A percentile compares a stretch with the other conserved stretches of the same genome.
Conservation (phyloP, 331 rosid species). For the Saraca asoca region DNA sequence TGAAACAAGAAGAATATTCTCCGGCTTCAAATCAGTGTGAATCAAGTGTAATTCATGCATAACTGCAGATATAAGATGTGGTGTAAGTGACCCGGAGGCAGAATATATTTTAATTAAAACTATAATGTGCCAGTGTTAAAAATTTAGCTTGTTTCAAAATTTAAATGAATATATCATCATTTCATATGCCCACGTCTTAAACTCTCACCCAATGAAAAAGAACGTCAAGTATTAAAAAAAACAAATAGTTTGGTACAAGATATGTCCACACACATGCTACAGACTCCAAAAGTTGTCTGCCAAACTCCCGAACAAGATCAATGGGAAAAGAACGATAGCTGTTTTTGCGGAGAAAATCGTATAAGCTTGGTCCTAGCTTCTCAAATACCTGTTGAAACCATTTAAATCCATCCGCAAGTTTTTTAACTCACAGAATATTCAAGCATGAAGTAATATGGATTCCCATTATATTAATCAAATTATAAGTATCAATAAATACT, state of each 20-base stretch:
- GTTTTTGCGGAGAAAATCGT: slow-evolving; percentile 39
- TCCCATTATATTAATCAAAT: slow-evolving; percentile 1
- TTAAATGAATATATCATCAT: too few species aligned
- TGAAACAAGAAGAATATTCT: slow-evolving; percentile 58
- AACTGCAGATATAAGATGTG: slow-evolving; percentile 41
- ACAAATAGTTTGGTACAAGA: slow-evolving; percentile 25
- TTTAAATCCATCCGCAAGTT: slow-evolving; percentile 20
- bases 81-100: too few species aligned
- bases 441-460: slow-evolving; percentile 25
- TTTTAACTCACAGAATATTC: slow-evolving; percentile 30
- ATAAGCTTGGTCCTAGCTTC: slow-evolving; percentile 44
- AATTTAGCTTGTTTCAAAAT: too few species aligned
- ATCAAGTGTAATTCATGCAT: slow-evolving; percentile 60
- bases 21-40: slow-evolving; percentile 65
- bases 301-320: slow-evolving; percentile 45
- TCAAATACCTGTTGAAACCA: slow-evolving; percentile 42
- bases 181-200: too few species aligned
- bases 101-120: too few species aligned
- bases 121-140: too few species aligned
- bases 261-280: slow-evolving; percentile 39
- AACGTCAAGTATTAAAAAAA: too few species aligned
- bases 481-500: slow-evolving; percentile 7
- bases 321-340: slow-evolving; percentile 38
- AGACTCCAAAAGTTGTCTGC: slow-evolving; percentile 43
- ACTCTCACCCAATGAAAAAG: too few species aligned